These are phyloP conservation scores for Ceratocystis papillata DNA, from an alignment of 2,329 filamentous ascomycete species.

Conservation along the genomic window DNA sequence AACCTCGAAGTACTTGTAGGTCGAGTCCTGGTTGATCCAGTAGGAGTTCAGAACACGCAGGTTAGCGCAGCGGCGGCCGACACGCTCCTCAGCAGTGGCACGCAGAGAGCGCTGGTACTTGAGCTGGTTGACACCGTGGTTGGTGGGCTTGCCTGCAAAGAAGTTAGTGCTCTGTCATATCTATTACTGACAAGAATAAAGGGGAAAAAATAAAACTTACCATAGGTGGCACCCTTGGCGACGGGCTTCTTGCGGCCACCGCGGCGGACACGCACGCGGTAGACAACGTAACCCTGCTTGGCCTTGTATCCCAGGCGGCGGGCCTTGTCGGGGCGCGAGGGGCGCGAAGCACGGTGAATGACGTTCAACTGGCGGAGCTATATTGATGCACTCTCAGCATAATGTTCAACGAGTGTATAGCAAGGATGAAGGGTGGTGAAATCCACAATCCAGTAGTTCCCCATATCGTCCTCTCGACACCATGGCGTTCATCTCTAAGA, in stretches of 20 bases:
- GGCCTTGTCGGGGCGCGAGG: constrained; percentile 98
- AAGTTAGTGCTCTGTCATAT: constrained; percentile 26
- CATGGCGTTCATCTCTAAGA: constrained; percentile 29
- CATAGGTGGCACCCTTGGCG: constrained; percentile 97
- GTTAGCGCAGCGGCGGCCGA: constrained; percentile 97
- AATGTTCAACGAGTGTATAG: constrained; percentile 99
- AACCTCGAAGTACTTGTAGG: constrained; percentile 99
- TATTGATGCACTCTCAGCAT: constrained; percentile 99
- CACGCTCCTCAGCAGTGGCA: constrained; percentile 98
- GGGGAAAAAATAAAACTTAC: constrained; percentile 43
- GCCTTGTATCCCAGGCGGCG: constrained; percentile 99
- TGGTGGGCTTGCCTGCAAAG: constrained; percentile 90
- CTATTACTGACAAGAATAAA: neutral
- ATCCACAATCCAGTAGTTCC: constrained; percentile 22
- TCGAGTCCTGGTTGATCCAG: constrained; percentile 99
- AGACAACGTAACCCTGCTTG: constrained; percentile 99
- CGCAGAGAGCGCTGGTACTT: constrained; percentile 99
- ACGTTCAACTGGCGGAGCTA: constrained; percentile 99
- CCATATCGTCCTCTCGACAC: constrained; percentile 26
- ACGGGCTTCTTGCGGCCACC: constrained; percentile 97
- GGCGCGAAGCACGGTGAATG: constrained; percentile 97
- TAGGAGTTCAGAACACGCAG: constrained; percentile 99
- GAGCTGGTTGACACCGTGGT: constrained; percentile 99
- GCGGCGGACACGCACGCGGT: constrained; percentile 95
- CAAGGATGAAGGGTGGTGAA: constrained; percentile 40